phyloP scores from a whole-genome alignment of 2,329 filamentous ascomycete species.

The Aspergillus japonicus region DNA sequence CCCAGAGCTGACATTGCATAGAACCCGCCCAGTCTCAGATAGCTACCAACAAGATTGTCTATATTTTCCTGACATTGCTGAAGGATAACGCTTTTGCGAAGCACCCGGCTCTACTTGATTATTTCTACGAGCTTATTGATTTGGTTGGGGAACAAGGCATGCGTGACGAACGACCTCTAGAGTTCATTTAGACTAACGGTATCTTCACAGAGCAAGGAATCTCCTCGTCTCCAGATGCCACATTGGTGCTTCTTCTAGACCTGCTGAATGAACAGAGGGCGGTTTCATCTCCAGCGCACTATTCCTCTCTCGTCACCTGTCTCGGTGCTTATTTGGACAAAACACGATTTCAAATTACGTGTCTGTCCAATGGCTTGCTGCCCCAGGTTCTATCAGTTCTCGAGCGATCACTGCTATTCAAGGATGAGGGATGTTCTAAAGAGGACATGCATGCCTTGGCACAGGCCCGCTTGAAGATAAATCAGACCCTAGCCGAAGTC shows the following conservation, averaged over 20 bases:
- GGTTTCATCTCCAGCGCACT: slow-evolving; percentile 31
- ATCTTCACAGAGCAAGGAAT: slow-evolving; percentile 33
- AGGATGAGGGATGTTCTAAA: slow-evolving; percentile 24
- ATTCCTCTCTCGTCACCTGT: slow-evolving; percentile 32
- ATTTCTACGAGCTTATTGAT: slow-evolving; percentile 43
- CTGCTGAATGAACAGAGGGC: slow-evolving; percentile 29
- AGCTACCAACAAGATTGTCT: slow-evolving; percentile 36
- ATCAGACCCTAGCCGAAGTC: slow-evolving; percentile 42
- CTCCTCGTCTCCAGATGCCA: slow-evolving; percentile 35
- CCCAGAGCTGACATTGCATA: slow-evolving; percentile 25
- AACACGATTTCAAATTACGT: slow-evolving; percentile 39
- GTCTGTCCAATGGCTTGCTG: slow-evolving; percentile 34
- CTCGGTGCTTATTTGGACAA: slow-evolving; percentile 38
- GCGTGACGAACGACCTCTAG: background rate
- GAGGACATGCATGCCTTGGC: slow-evolving; percentile 38
- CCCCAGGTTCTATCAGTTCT: slow-evolving; percentile 35
- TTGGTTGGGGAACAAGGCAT: slow-evolving; percentile 41
- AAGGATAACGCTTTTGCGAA: slow-evolving; percentile 32
- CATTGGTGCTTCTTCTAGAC: slow-evolving; percentile 35
- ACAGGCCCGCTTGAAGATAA: slow-evolving; percentile 40
- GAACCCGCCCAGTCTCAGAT: slow-evolving; percentile 42
- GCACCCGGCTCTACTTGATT: slow-evolving; percentile 35
- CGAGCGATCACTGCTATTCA: slow-evolving; percentile 29
- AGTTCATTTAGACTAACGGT: slow-evolving; percentile 7
- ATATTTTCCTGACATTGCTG: slow-evolving; percentile 39